Percentiles rank a stretch among this genome's conserved stretches.
Conservation (phyloP, 768 basidiomycete genomes). For the Suillus brevipes region DNA sequence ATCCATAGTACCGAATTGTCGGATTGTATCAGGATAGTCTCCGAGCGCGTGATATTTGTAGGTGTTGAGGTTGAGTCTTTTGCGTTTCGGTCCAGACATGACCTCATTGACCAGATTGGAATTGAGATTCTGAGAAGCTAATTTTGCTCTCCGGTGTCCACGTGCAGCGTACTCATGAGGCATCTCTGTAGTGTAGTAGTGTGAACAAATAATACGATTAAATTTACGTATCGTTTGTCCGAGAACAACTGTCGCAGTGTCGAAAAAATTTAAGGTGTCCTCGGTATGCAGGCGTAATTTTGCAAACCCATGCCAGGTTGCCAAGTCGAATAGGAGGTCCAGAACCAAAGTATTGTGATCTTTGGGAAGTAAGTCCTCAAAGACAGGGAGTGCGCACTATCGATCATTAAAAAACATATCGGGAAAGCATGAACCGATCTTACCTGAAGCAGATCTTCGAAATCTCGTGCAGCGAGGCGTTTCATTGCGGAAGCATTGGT, state of each 20-base stretch:
- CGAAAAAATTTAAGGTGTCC: neutral
- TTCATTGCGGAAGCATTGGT: neutral
- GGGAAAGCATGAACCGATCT: neutral
- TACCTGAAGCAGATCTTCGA: neutral
- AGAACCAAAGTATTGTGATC: neutral
- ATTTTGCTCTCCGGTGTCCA: neutral
- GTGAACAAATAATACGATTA: neutral
- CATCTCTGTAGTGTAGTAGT: neutral
- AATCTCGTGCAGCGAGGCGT: neutral
- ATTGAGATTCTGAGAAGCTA: neutral
- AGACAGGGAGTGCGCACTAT: neutral
- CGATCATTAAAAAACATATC: neutral
- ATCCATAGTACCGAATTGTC: constrained; percentile 29
- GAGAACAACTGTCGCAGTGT: neutral
- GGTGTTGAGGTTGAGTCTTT: neutral
- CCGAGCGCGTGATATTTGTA: neutral
- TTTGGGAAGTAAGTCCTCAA: neutral
- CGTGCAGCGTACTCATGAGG: neutral
- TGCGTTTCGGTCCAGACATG: neutral
- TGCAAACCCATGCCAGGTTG: neutral
- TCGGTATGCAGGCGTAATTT: too few species aligned
- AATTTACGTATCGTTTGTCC: neutral
- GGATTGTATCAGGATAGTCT: neutral
- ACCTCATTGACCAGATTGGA: neutral
- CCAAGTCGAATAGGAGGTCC: neutral